Evolutionary conservation across 208 protist genomes (phyloP), one percentile per base, ranked within the genome.

Genomic region (Trypanosoma scelopori): DNA sequence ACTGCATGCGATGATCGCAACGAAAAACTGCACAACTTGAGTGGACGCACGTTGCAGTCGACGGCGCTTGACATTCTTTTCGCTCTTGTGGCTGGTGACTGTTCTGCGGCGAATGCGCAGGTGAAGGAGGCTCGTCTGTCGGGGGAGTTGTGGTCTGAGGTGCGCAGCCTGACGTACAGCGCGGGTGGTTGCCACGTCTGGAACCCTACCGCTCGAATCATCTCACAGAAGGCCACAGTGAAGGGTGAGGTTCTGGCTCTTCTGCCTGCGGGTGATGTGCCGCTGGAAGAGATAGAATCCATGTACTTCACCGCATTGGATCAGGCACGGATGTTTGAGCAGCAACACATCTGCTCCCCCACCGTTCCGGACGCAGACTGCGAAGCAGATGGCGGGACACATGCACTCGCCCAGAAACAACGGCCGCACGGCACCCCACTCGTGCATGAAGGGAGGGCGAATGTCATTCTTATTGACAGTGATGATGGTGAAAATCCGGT

Each of bases 291-390:
- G 55, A 32, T 58, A 27, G 37, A 50, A 30, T 56, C 63, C 7
- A 59, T 70, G 13, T 89, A 84, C 56, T 85, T 74, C 65, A 85
- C 83, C 0, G 78, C 76, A 18, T 25, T 81, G 0, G 55, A 71
- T 16, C 70, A 84, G 22, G 79, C 79, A 37, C 69, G 74, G 22
- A 49, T 41, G 18, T 79, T 80, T 25, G 63, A 75, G 59, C 22
- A 58, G 28, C 56, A 64, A 58, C 42, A 66, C 22, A 1, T 43
- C 5, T 49, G 2, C 30, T 16, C 18, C 23, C 5, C 1, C n/a
- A 3, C 35, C 15, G 6, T 11, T 11, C 22, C 23, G 1, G 12
- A 15, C 16, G 16, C 45, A 22, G 16, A 23, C 0, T 41, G 47
- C 22, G 20, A 35, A 32, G 18, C 15, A 15, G 25, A 25, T 11